Percentiles rank a stretch among this genome's conserved stretches.
Conservation (phyloP, 163 green algal species). For the Scenedesmus sp. region DNA sequence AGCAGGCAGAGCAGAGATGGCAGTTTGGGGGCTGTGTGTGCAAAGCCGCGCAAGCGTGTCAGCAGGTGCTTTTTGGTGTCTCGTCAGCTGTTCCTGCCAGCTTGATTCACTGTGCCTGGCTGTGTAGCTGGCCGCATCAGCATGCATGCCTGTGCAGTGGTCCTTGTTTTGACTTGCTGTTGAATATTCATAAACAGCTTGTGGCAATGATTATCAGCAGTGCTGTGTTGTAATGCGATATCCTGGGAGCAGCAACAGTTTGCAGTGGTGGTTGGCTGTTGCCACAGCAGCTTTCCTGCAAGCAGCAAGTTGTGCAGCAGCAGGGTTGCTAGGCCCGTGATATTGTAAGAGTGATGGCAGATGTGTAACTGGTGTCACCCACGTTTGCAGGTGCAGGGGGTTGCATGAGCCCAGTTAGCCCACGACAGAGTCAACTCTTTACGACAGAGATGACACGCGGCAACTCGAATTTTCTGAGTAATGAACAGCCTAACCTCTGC, state of each 20-base stretch:
- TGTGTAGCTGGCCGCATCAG: neutral
- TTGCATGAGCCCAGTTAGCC: neutral
- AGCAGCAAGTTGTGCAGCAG: neutral
- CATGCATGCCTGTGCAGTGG: neutral
- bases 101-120: neutral
- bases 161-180: neutral
- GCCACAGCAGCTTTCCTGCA: neutral
- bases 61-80: neutral
- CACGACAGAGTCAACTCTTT: too few species aligned
- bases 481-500: too few species aligned
- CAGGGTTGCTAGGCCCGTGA: neutral
- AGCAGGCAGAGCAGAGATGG: neutral
- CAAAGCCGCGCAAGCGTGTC: constrained; percentile 13
- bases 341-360: constrained; percentile 5
- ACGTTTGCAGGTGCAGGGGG: neutral
- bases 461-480: too few species aligned
- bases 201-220: neutral
- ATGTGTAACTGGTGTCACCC: neutral
- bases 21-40: neutral
- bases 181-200: too few species aligned
- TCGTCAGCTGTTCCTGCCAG: neutral
- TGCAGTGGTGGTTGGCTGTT: neutral
- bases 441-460: too few species aligned
- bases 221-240: neutral
- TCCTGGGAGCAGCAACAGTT: neutral